A percentile compares a stretch with the other conserved stretches of the same genome.
Conservation (phyloP, 2,329 filamentous ascomycete species). For the Diaporthe velutina region DNA sequence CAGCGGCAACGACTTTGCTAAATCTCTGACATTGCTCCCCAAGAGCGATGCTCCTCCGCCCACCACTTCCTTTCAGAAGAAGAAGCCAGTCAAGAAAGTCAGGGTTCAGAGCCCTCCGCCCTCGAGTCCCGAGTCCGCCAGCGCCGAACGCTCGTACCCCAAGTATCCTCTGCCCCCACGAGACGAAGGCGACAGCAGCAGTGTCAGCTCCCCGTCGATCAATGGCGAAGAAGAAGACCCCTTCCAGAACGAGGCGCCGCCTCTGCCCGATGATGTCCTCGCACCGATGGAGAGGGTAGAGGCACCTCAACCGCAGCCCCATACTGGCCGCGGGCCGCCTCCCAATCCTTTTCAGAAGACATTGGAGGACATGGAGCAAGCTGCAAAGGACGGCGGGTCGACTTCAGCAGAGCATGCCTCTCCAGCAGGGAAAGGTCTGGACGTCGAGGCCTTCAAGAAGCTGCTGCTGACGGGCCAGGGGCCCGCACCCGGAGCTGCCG, state of each 20-base stretch:
- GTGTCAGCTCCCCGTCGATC: slow-evolving; percentile 45
- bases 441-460: slow-evolving; percentile 83
- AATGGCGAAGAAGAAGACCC: slow-evolving; percentile 48
- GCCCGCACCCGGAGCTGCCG: slow-evolving; percentile 45
- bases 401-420: slow-evolving; percentile 44
- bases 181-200: slow-evolving; percentile 49
- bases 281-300: background rate
- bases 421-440: slow-evolving; percentile 65
- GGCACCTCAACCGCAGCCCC: slow-evolving; percentile 33
- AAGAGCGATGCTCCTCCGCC: slow-evolving; percentile 48
- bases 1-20: slow-evolving; percentile 48
- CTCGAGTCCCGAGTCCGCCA: slow-evolving; percentile 67
- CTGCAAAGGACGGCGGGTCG: slow-evolving; percentile 49
- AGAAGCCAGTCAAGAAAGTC: slow-evolving; percentile 75
- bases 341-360: slow-evolving; percentile 71
- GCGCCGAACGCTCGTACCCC: slow-evolving; percentile 46
- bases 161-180: slow-evolving; percentile 48
- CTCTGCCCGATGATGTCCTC: slow-evolving; percentile 43
- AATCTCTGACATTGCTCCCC: slow-evolving; percentile 47
- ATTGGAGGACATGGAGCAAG: slow-evolving; percentile 62
- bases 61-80: slow-evolving; percentile 53
- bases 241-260: slow-evolving; percentile 47
- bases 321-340: slow-evolving; percentile 49
- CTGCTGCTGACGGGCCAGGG: slow-evolving; percentile 80
- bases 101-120: slow-evolving; percentile 75